A percentile compares a stretch with the other conserved stretches of the same genome.
Conservation (phyloP, 805 yeast species). For the Saccharomycopsis vini region DNA sequence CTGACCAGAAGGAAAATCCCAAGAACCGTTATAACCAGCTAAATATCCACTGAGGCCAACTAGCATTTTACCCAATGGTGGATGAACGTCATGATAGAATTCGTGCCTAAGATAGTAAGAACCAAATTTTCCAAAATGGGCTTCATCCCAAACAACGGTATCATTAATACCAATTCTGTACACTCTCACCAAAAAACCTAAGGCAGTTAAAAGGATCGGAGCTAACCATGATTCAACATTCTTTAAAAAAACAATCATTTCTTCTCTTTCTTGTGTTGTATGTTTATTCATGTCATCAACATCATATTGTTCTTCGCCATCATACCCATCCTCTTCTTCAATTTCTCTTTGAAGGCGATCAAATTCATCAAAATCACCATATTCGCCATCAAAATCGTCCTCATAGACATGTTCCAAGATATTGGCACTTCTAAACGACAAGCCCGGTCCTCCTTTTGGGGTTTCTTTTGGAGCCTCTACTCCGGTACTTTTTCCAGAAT, state of each 20-base stretch:
- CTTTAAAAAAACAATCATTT: not conserved
- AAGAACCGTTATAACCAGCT: slow-evolving; percentile 83
- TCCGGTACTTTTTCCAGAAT: no score
- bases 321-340: not conserved
- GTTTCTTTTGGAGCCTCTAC: no score
- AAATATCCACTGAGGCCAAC: slow-evolving; percentile 79
- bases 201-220: slow-evolving; percentile 52
- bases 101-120: slow-evolving; percentile 80
- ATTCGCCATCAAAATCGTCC: slow-evolving; percentile 6
- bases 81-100: slow-evolving; percentile 93
- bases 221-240: slow-evolving; percentile 30
- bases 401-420: slow-evolving; percentile 3
- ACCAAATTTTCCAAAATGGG: slow-evolving; percentile 91
- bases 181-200: slow-evolving; percentile 67
- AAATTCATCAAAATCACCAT: slow-evolving; percentile 3
- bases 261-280: not conserved
- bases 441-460: not conserved
- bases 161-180: slow-evolving; percentile 62
- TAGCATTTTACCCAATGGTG: slow-evolving; percentile 90
- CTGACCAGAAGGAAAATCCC: slow-evolving; percentile 78
- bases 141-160: slow-evolving; percentile 71
- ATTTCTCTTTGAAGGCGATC: no score
- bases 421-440: not conserved
- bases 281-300: not conserved
- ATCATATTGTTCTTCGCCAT: not conserved